Evolutionary conservation across 352 stramenopile species (phyloP), one percentile per base, ranked within the genome.

Genomic region (Globisporangium recalcitrans): DNA sequence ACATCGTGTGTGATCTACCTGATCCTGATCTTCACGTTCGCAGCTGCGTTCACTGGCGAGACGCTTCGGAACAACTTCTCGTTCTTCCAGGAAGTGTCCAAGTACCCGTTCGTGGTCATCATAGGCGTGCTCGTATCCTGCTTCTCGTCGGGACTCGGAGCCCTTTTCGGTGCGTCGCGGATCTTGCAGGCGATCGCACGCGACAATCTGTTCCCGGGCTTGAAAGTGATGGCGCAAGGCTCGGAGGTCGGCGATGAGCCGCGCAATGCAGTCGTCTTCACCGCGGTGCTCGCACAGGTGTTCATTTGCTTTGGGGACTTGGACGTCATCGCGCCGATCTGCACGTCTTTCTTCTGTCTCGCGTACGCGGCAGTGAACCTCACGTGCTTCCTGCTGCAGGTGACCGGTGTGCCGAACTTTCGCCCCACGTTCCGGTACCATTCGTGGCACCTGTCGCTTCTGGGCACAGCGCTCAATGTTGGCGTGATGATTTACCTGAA

Each of bases 331-430:
- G 82, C 82, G 19, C 82, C 82, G 22, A 87, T 94, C 27, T 91
- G 88, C 70, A 90, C 85, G 8, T 87, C 76, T 11, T 92, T 92
- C 71, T 94, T 92, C 67, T 86, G 85, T 27, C 67, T 94, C 27
- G 81, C 81, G 29, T 94, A 94, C 65, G 77, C 75, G 0, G 66
- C 68, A 8, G 79, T 91, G 47, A 94, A 94, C 60, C 57, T 91
- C 24, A 90, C 85, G 36, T 87, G 79, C 52, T 87, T 92, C 27
- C 40, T 89, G 38, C 69, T 94, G 7, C 77, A 89, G 68, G 71
- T 93, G 9, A 90, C 80, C 1, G 83, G 85, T 19, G 85, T 89
- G 5, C 85, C 85, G 6, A 94, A 94, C 65, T 94, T 91, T 52
- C 72, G 85, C 3, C 85, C 85, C 21, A 82, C 75, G 26, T 94